Conservation (phyloP, 192 early-diverging fungal species). For the Backusella sp. region DNA sequence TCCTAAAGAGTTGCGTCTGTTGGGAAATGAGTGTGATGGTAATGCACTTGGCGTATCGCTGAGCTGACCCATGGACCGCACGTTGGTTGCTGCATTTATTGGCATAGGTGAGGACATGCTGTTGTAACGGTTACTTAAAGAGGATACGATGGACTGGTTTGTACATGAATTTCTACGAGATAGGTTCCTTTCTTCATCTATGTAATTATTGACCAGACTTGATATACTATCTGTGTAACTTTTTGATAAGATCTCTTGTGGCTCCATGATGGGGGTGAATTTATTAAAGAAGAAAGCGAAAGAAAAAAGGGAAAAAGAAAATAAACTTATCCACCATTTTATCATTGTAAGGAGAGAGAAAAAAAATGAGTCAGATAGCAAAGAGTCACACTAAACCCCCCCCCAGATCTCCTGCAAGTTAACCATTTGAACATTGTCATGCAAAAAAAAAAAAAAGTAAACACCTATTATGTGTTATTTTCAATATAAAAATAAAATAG, state of each 20-base stretch:
- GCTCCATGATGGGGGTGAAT: background rate
- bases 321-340: background rate
- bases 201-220: background rate
- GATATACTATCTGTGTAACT: slow-evolving; percentile 20
- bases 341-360: background rate
- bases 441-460: background rate
- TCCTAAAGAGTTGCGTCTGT: background rate
- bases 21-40: background rate
- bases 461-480: background rate
- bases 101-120: background rate
- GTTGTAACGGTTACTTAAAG: background rate
- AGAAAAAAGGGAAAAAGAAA: background rate
- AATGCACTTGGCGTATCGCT: background rate
- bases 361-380: background rate
- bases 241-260: slow-evolving; percentile 1
- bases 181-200: slow-evolving; percentile 2
- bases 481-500: background rate
- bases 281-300: background rate
- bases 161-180: background rate
- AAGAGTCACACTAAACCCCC: background rate
- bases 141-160: background rate
- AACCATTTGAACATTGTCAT: background rate
- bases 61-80: background rate
- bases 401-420: background rate
- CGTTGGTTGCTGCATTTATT: background rate